phyloP scores from a whole-genome alignment of 2,329 filamentous ascomycete species.

The Microsporum audouinii region DNA sequence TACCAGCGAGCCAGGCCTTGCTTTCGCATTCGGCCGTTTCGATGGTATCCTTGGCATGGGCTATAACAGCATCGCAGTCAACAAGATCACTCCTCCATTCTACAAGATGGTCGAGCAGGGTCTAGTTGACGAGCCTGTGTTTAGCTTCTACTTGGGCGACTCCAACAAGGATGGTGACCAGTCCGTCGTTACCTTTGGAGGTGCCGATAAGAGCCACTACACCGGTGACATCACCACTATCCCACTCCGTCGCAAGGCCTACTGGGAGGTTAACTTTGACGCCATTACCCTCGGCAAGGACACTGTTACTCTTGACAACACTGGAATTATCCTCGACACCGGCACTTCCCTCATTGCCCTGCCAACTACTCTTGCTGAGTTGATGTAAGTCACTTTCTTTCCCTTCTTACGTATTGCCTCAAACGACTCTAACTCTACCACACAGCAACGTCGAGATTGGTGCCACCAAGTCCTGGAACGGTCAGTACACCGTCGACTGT shows the following conservation, averaged over 20 bases:
- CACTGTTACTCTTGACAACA: conserved; percentile 81
- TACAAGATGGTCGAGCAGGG: conserved; percentile 90
- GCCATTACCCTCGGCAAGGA: conserved; percentile 79
- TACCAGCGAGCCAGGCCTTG: conserved; percentile 86
- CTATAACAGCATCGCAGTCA: conserved; percentile 94
- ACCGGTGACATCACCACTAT: conserved; percentile 84
- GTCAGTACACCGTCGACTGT: conserved; percentile 93
- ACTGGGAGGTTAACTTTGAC: conserved; percentile 98
- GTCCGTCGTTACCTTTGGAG: conserved; percentile 84
- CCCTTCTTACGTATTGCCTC: background rate
- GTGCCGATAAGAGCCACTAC: conserved; percentile 69
- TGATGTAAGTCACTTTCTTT: conserved; percentile 53
- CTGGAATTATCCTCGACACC: conserved; percentile 93
- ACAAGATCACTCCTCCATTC: conserved; percentile 86
- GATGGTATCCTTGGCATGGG: conserved; percentile 93
- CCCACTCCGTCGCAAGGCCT: conserved; percentile 92
- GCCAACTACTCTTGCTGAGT: conserved; percentile 79
- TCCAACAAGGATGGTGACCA: conserved; percentile 57
- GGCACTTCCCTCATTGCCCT: conserved; percentile 96
- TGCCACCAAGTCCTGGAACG: conserved; percentile 94
- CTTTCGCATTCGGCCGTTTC: conserved; percentile 94
- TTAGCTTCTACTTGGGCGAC: conserved; percentile 89
- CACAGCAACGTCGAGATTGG: conserved; percentile 84
- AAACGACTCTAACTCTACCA: conserved; percentile 3
- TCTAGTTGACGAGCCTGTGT: conserved; percentile 81